Base-by-base conservation (phyloP, 2,329 filamentous ascomycete genomes). In the Grosmannia huntii region DNA sequence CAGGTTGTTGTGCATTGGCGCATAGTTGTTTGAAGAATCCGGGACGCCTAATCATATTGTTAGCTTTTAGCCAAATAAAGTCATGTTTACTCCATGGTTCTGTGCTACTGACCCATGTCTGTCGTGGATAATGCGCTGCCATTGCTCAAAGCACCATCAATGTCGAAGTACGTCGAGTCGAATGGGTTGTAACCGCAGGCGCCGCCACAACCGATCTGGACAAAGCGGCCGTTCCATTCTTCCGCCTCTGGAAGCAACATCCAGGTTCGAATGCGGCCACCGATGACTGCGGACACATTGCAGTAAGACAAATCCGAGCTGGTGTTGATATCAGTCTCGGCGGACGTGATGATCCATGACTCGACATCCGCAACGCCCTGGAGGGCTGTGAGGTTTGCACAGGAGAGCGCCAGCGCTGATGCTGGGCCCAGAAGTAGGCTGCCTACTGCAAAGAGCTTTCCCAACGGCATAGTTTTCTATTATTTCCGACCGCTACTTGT, bases 141-240 rank as follows among this genome's bases (percentile, higher is more conserved):
- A 16, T 55, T 53, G 27, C 9, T 11, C 53, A 55, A 16, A 7
- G 53, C 53, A 2, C 36, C 41, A 16, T n/a, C n/a, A 14, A 55
- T n/a, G 23, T 48, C 53, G 48, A 55, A 55, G 41, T 55, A 55
- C 38, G 53, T 48, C 5, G 27, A 19, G 14, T 46, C 33, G 11
- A 55, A 55, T 16, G 53, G 66, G 56, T 65, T 67, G 56, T 67
- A 66, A 1, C 64, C 66, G 1, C 66, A 66, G 4, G 66, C 69
- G 0, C 69, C 71, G 11, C 71, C 71, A 55, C 73, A 73, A 0
- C 71, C 72, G 9, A 71, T 66, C 0, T 68, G 61, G 5, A 74
- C 66, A 50, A 72, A 69, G 23, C 70, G 62, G 5, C 61, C 60
- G 48, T 70, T 72, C 71, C 71, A 73, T 5, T 25, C 38, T 31